phyloP scores from a whole-genome alignment of 352 stramenopile species.

The Globisporangium radiosum region DNA sequence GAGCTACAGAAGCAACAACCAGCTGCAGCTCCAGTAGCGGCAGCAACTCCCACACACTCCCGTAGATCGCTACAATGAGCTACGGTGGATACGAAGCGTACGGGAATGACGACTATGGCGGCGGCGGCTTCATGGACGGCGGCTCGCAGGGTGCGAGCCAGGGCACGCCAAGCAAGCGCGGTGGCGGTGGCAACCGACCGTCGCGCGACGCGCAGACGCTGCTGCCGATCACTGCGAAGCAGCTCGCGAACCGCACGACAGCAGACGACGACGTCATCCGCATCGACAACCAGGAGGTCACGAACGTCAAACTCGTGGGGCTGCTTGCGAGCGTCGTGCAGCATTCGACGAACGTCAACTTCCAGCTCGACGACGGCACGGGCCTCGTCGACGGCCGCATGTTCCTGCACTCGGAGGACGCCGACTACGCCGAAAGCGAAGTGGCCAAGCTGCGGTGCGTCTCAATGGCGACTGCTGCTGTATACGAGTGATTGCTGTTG shows the following conservation, averaged over 20 bases:
- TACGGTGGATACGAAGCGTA: slow-evolving; percentile 72
- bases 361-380: slow-evolving; percentile 93
- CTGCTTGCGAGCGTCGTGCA: slow-evolving; percentile 72
- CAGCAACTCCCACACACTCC: no score
- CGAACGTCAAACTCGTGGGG: slow-evolving; percentile 87
- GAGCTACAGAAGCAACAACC: no score
- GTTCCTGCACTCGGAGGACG: slow-evolving; percentile 85
- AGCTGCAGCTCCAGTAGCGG: no score
- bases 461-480: not conserved
- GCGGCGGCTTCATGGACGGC: slow-evolving; percentile 62
- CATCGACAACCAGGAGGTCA: slow-evolving; percentile 87
- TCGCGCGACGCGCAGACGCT: slow-evolving; percentile 78
- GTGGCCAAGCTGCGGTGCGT: slow-evolving; percentile 44
- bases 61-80: slow-evolving; percentile 19
- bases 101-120: slow-evolving; percentile 61
- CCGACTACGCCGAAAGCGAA: slow-evolving; percentile 60
- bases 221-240: slow-evolving; percentile 89
- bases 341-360: slow-evolving; percentile 89
- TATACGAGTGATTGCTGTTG: not conserved
- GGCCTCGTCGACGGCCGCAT: slow-evolving; percentile 89
- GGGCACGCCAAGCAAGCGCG: slow-evolving; percentile 42
- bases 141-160: slow-evolving; percentile 45
- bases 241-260: slow-evolving; percentile 51
- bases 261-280: slow-evolving; percentile 60
- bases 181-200: slow-evolving; percentile 20